Evolutionary conservation across 2,329 filamentous ascomycete species (phyloP).

Genomic region (Fusarium sp.): DNA sequence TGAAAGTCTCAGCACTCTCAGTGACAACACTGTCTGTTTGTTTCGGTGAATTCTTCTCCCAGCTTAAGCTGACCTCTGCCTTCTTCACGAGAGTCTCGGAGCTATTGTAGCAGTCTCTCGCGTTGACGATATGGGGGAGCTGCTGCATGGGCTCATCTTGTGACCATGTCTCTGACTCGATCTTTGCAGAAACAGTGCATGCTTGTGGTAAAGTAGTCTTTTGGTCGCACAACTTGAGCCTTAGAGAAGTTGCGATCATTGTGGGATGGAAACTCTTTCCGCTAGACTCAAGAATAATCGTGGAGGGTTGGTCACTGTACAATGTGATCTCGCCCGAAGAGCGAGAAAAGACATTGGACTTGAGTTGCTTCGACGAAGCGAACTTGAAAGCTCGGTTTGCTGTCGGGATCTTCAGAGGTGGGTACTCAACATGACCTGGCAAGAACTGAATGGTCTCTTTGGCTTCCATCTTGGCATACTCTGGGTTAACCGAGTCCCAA

Average conservation of each 20-base stretch:
- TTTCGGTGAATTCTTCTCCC: background rate
- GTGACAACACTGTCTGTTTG: background rate
- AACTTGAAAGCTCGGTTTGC: background rate
- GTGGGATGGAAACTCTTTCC: background rate
- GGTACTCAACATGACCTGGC: background rate
- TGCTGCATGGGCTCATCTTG: conserved; percentile 19
- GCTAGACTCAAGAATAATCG: background rate
- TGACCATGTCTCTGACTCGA: conserved; percentile 13
- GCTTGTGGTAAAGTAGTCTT: background rate
- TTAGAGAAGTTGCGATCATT: background rate
- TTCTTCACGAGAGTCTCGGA: background rate
- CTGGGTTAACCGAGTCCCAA: conserved; percentile 4
- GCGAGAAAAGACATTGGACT: conserved; percentile 7
- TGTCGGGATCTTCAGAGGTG: background rate
- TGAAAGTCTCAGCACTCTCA: background rate
- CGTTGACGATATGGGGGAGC: background rate
- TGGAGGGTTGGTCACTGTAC: background rate
- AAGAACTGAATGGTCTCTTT: conserved; percentile 15
- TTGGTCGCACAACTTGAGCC: background rate
- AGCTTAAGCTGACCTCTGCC: background rate
- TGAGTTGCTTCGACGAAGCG: conserved; percentile 2
- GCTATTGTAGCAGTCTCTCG: background rate
- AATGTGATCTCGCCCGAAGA: background rate
- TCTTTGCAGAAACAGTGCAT: conserved; percentile 8
- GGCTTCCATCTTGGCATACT: conserved; percentile 6